These are phyloP conservation scores for Lactarius akahatsu DNA, from an alignment of 768 basidiomycete species.

Conservation along the genomic window DNA sequence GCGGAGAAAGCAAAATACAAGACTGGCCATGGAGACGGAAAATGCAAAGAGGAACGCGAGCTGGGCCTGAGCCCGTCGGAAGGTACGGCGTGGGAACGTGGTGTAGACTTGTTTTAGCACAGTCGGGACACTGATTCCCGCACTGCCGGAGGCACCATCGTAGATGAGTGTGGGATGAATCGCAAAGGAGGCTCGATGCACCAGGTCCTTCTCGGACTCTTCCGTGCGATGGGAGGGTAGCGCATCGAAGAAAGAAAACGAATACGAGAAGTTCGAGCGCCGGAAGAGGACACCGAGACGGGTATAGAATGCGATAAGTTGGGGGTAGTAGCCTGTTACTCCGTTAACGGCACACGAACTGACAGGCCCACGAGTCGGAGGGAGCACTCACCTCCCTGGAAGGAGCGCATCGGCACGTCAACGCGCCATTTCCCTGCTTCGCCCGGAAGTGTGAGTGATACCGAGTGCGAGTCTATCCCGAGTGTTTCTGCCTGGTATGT, in stretches of 20 bases:
- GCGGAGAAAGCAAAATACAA: conserved; percentile 35
- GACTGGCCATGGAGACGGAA: conserved; percentile 42
- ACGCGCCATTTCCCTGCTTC: conserved; percentile 50
- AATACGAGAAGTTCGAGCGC: conserved; percentile 63
- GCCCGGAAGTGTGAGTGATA: conserved; percentile 44
- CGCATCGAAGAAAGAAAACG: conserved; percentile 54
- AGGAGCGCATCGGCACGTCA: conserved; percentile 81
- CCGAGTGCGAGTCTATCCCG: conserved; percentile 69
- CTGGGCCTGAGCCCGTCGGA: not conserved
- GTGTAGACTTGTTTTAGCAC: conserved; percentile 20
- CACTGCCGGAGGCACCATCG: conserved; percentile 57
- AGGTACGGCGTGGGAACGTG: conserved; percentile 30
- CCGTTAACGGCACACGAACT: not conserved
- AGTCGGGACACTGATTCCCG: conserved; percentile 54
- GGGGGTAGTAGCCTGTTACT: conserved; percentile 66
- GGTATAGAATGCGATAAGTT: conserved; percentile 65
- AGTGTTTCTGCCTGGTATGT: conserved; percentile 47
- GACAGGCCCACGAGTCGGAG: not conserved
- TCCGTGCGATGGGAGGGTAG: conserved; percentile 28
- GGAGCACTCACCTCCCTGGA: conserved; percentile 62
- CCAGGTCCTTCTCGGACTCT: conserved; percentile 14
- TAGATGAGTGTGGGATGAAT: conserved; percentile 54
- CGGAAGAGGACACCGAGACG: conserved; percentile 59
- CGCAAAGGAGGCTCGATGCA: conserved; percentile 27
- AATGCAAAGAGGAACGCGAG: conserved; percentile 39